These are phyloP conservation scores for Sutorius australiensis DNA, from an alignment of 768 basidiomycete genomes.

Conservation along the genomic window DNA sequence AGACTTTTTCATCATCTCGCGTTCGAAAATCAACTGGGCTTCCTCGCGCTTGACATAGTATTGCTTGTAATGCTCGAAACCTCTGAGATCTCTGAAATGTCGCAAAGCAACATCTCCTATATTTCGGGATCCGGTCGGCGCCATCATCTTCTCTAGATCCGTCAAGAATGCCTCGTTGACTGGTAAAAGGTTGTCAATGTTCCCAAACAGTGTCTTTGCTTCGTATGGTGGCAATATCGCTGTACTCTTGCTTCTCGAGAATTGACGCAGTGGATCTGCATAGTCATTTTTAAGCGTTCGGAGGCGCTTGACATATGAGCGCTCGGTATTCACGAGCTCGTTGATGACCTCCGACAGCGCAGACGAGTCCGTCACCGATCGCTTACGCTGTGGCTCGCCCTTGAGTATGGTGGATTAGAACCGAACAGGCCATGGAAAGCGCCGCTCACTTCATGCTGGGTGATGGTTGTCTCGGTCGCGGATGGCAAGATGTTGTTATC, in stretches of 20 bases:
- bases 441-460: conserved; percentile 42
- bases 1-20: conserved; percentile 73
- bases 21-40: conserved; percentile 83
- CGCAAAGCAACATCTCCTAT: conserved; percentile 82
- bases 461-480: conserved; percentile 35
- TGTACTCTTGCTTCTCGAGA: conserved; percentile 79
- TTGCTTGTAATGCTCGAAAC: conserved; percentile 88
- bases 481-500: conserved; percentile 48
- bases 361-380: conserved; percentile 59
- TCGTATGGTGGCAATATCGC: conserved; percentile 87
- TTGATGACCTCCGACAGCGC: conserved; percentile 72
- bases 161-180: conserved; percentile 85
- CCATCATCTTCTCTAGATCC: conserved; percentile 78
- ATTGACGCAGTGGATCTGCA: conserved; percentile 85
- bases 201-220: conserved; percentile 90
- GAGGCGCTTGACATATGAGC: conserved; percentile 81
- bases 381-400: conserved; percentile 40
- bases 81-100: conserved; percentile 80
- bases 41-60: conserved; percentile 94
- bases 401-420: conserved; percentile 17
- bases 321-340: conserved; percentile 86
- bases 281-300: conserved; percentile 82
- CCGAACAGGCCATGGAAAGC: background rate
- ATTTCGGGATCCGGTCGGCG: conserved; percentile 50
- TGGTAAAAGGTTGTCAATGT: conserved; percentile 83